These are phyloP conservation scores for Solanum ossicruentum DNA, from an alignment of 257 asterid genomes.

Conservation along the genomic window DNA sequence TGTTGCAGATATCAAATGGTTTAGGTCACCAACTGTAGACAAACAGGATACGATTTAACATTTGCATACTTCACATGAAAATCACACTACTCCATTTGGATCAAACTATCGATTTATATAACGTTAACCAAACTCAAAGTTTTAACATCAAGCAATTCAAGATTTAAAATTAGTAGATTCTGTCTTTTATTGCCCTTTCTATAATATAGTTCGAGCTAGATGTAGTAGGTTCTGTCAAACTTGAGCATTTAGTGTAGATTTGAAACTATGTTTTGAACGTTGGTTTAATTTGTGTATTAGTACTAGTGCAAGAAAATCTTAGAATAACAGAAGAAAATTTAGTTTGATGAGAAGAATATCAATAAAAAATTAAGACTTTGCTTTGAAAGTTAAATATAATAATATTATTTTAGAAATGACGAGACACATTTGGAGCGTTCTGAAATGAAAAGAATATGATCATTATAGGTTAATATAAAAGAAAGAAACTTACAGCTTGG, in stretches of 20 bases:
- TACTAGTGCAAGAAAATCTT: background rate
- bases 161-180: background rate
- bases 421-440: background rate
- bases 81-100: background rate
- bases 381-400: background rate
- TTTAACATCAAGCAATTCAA: background rate
- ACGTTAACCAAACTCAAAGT: background rate
- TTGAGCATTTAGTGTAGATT: background rate
- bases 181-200: background rate
- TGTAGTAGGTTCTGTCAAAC: background rate
- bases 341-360: background rate
- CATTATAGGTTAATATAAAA: background rate
- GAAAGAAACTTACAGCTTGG: background rate
- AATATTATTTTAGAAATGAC: background rate
- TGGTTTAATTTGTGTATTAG: background rate
- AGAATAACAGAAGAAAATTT: background rate
- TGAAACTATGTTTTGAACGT: background rate
- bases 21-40: constrained; percentile 5
- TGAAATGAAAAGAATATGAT: background rate
- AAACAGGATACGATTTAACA: background rate
- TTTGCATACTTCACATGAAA: background rate
- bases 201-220: background rate
- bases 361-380: background rate
- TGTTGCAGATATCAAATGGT: constrained; percentile 4
- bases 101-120: background rate